These are phyloP conservation scores for Eucalyptus fibrosa DNA, from an alignment of 345 rosid species.

Conservation along the genomic window DNA sequence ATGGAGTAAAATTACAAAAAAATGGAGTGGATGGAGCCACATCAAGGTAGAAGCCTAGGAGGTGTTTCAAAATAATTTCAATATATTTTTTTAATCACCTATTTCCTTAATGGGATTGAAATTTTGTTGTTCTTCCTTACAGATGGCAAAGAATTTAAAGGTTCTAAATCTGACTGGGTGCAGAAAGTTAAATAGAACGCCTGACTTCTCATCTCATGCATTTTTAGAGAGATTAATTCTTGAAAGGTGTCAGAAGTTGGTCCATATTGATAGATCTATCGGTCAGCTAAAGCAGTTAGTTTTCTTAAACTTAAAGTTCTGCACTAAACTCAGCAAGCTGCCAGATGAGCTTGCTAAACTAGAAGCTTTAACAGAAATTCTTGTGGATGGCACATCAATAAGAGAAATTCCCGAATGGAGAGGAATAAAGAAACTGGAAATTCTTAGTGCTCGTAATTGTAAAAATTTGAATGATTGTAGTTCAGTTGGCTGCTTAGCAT, in stretches of 20 bases:
- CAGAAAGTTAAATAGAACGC: background rate
- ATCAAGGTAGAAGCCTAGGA: background rate
- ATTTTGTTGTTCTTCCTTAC: background rate
- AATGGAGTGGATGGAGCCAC: background rate
- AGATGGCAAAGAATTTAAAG: background rate
- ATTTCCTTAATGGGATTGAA: background rate
- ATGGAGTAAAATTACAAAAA: background rate
- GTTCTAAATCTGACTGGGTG: background rate
- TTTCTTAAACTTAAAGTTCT: background rate
- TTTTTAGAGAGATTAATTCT: background rate
- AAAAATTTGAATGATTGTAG: background rate
- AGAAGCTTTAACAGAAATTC: background rate
- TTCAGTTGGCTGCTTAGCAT: background rate
- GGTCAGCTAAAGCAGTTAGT: background rate
- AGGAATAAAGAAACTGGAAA: background rate
- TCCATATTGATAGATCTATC: background rate
- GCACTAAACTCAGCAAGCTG: background rate
- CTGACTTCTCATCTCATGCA: background rate
- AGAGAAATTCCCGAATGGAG: background rate
- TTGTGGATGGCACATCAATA: background rate
- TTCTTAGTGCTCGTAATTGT: background rate
- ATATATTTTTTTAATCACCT: background rate
- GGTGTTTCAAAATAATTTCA: background rate
- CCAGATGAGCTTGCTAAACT: background rate
- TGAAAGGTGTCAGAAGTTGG: background rate